These are phyloP conservation scores for Lignosus rhinocerotis DNA, from an alignment of 1,284 basidiomycete genomes.

Conservation along the genomic window DNA sequence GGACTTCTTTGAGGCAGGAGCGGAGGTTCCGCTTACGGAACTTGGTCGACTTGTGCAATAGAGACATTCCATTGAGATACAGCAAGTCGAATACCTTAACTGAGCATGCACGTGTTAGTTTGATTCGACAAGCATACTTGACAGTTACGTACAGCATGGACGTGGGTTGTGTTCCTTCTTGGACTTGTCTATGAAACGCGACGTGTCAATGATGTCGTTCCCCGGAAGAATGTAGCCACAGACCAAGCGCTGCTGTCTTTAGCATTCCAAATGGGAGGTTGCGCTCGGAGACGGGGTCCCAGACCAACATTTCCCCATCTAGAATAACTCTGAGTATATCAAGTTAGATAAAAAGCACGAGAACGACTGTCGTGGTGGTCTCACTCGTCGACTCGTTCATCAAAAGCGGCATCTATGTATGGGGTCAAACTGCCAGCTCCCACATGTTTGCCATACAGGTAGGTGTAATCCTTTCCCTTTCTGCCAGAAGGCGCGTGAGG, in stretches of 20 bases:
- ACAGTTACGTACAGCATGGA: slow-evolving; percentile 77
- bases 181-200: slow-evolving; percentile 53
- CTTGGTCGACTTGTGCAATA: slow-evolving; percentile 61
- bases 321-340: slow-evolving; percentile 70
- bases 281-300: slow-evolving; percentile 85
- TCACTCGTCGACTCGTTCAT: slow-evolving; percentile 76
- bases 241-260: slow-evolving; percentile 86
- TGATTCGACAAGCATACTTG: neutral
- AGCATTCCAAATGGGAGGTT: slow-evolving; percentile 90
- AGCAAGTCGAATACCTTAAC: slow-evolving; percentile 95
- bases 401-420: slow-evolving; percentile 74
- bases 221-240: slow-evolving; percentile 14
- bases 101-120: slow-evolving; percentile 31
- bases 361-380: slow-evolving; percentile 31
- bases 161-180: slow-evolving; percentile 74
- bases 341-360: slow-evolving; percentile 6
- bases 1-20: slow-evolving; percentile 60
- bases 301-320: slow-evolving; percentile 97
- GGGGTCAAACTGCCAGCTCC: slow-evolving; percentile 86
- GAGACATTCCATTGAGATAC: slow-evolving; percentile 76
- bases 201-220: neutral
- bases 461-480: slow-evolving; percentile 93
- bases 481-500: slow-evolving; percentile 40
- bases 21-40: slow-evolving; percentile 73
- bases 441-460: slow-evolving; percentile 84